Conservation (phyloP, 2,329 filamentous ascomycete genomes). For the Onygena corvina region DNA sequence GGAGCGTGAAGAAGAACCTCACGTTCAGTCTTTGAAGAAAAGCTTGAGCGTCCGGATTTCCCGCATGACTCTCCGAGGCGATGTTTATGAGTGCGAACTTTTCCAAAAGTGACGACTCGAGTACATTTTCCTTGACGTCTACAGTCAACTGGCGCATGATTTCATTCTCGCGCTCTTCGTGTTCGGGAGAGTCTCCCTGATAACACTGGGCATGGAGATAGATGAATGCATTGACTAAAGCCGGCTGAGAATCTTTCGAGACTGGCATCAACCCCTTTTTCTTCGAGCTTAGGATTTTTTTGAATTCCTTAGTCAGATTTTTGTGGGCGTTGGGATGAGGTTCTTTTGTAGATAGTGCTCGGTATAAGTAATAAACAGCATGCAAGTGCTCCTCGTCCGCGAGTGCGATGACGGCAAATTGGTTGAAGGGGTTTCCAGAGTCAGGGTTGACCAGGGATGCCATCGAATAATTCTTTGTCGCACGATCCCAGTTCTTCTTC, state of each 20-base stretch:
- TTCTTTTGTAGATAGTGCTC: slow-evolving; percentile 60
- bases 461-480: slow-evolving; percentile 72
- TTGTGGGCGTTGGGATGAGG: slow-evolving; percentile 61
- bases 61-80: slow-evolving; percentile 60
- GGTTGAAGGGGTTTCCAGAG: slow-evolving; percentile 75
- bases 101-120: slow-evolving; percentile 50
- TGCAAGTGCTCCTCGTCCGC: slow-evolving; percentile 67
- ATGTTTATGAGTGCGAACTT: slow-evolving; percentile 81
- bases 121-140: slow-evolving; percentile 56
- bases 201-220: slow-evolving; percentile 76
- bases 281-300: slow-evolving; percentile 49
- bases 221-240: slow-evolving; percentile 69
- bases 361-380: slow-evolving; percentile 80
- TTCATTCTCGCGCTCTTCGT: slow-evolving; percentile 73
- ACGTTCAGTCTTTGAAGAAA: slow-evolving; percentile 68
- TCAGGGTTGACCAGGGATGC: slow-evolving; percentile 66
- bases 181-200: slow-evolving; percentile 61
- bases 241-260: slow-evolving; percentile 38
- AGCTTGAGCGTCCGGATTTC: slow-evolving; percentile 38
- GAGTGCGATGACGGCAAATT: slow-evolving; percentile 74
- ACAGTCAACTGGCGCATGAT: slow-evolving; percentile 66
- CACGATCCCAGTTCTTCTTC: slow-evolving; percentile 63
- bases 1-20: slow-evolving; percentile 59
- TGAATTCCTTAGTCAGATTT: slow-evolving; percentile 73
- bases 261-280: slow-evolving; percentile 39